A percentile compares a stretch with the other conserved stretches of the same genome.
These are phyloP conservation scores for Thraustotheca clavata DNA, from an alignment of 352 stramenopile species.

Conservation along the genomic window DNA sequence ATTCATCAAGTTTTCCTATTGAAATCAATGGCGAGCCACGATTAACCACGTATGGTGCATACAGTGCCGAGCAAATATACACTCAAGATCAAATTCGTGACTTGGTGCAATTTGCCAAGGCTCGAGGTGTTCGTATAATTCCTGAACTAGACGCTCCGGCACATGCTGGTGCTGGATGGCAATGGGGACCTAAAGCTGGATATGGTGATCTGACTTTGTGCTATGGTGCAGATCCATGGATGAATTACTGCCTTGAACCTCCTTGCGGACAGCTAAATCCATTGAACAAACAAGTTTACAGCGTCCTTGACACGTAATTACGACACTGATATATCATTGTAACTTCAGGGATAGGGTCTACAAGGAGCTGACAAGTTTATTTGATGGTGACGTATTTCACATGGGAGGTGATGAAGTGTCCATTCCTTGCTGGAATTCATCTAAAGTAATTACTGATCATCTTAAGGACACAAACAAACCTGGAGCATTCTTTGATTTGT, in stretches of 20 bases:
- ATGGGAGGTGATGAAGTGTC: slow-evolving; percentile 26
- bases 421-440: slow-evolving; percentile 21
- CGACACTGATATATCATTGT: not conserved
- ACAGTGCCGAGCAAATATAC: slow-evolving; percentile 23
- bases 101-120: slow-evolving; percentile 24
- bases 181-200: slow-evolving; percentile 10
- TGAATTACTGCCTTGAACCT: slow-evolving; percentile 8
- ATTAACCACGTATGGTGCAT: slow-evolving; percentile 21
- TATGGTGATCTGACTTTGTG: slow-evolving; percentile 20
- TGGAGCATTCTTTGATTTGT: slow-evolving; percentile 3
- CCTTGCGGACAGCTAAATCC: slow-evolving; percentile 24
- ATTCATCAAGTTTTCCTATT: slow-evolving; percentile 10
- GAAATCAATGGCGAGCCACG: slow-evolving; percentile 16
- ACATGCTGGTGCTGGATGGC: slow-evolving; percentile 23
- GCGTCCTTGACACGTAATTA: slow-evolving; percentile 16
- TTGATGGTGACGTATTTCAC: slow-evolving; percentile 21
- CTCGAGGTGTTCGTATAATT: slow-evolving; percentile 26
- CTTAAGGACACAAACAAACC: not conserved
- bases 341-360: slow-evolving; percentile 11
- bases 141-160: slow-evolving; percentile 28
- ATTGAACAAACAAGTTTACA: slow-evolving; percentile 17
- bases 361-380: slow-evolving; percentile 14
- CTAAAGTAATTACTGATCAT: slow-evolving; percentile 1
- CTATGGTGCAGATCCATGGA: slow-evolving; percentile 16
- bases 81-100: slow-evolving; percentile 25